phyloP scores from a whole-genome alignment of 2,329 filamentous ascomycete species.

The Dichotomopilus funicola region DNA sequence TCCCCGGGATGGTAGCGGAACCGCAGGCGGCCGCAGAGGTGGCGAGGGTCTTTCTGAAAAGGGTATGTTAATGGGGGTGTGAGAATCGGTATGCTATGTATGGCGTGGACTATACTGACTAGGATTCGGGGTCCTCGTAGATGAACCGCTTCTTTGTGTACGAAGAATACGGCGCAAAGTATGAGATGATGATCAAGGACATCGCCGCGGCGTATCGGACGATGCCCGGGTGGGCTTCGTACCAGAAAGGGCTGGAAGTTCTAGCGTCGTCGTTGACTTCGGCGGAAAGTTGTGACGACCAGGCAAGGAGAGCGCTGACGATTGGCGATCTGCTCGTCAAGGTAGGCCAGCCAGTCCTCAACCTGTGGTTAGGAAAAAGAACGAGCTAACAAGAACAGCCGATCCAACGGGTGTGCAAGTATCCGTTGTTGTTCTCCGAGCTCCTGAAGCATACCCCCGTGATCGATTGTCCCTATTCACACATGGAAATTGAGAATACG shows the following conservation, averaged over 20 bases:
- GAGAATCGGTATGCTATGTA: too few species aligned
- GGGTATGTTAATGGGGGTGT: slow-evolving; percentile 32
- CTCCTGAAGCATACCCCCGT: slow-evolving; percentile 77
- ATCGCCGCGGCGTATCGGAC: slow-evolving; percentile 61
- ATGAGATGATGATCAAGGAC: slow-evolving; percentile 77
- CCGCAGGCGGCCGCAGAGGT: slow-evolving; percentile 55
- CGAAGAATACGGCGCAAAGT: slow-evolving; percentile 86
- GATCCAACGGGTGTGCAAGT: slow-evolving; percentile 86
- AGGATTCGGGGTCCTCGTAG: slow-evolving; percentile 36
- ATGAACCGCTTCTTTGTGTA: slow-evolving; percentile 79
- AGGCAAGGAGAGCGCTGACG: slow-evolving; percentile 68
- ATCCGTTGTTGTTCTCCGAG: slow-evolving; percentile 79
- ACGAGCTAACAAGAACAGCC: slow-evolving; percentile 49
- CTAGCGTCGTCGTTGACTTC: slow-evolving; percentile 70
- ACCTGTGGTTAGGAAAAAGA: neutral
- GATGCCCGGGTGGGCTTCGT: slow-evolving; percentile 67
- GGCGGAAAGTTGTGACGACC: slow-evolving; percentile 54
- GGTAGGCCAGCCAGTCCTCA: slow-evolving; percentile 38
- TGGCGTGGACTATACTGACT: neutral
- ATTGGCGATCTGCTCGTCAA: slow-evolving; percentile 87
- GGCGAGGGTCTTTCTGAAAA: slow-evolving; percentile 53
- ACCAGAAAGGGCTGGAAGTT: slow-evolving; percentile 79
- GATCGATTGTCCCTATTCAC: slow-evolving; percentile 74
- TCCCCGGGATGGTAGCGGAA: slow-evolving; percentile 49
- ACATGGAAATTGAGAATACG: slow-evolving; percentile 70